Evolutionary conservation across 202 grass and related monocot species (phyloP).

Genomic region (Elaeis oleifera): DNA sequence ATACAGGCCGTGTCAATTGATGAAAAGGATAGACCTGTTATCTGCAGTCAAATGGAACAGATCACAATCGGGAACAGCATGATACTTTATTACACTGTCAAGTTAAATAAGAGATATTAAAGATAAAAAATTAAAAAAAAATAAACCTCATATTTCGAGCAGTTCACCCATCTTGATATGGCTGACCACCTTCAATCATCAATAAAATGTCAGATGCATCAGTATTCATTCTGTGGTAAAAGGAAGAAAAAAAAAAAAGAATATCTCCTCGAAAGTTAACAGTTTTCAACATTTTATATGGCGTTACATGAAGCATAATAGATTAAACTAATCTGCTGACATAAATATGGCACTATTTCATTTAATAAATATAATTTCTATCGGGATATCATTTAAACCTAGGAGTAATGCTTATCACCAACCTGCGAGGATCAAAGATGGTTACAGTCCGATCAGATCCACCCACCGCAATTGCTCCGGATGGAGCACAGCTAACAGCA

Average conservation of each 20-base stretch:
- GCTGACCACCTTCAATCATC: conserved; percentile 62
- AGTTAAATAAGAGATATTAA: not conserved
- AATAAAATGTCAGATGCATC: conserved; percentile 7
- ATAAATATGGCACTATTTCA: no score
- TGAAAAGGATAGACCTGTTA: conserved; percentile 80
- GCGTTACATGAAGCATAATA: no score
- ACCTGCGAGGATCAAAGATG: conserved; percentile 77
- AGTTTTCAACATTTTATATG: no score
- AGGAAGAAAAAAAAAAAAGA: not conserved
- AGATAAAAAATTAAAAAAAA: not conserved
- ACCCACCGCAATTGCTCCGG: conserved; percentile 54
- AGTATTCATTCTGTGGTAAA: no score
- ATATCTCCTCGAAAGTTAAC: not conserved
- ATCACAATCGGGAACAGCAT: not conserved
- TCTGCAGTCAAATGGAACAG: conserved; percentile 38
- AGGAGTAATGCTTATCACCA: conserved; percentile 1
- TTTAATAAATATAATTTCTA: no score
- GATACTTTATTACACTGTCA: no score
- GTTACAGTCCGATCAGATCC: conserved; percentile 75
- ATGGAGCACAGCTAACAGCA: conserved; percentile 49
- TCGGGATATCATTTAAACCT: no score
- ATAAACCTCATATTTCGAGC: conserved; percentile 90
- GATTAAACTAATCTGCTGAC: no score
- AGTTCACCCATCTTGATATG: conserved; percentile 78
- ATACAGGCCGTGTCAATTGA: conserved; percentile 57